phyloP scores from a whole-genome alignment of 202 grass and related monocot species.

The Digitaria exilis region DNA sequence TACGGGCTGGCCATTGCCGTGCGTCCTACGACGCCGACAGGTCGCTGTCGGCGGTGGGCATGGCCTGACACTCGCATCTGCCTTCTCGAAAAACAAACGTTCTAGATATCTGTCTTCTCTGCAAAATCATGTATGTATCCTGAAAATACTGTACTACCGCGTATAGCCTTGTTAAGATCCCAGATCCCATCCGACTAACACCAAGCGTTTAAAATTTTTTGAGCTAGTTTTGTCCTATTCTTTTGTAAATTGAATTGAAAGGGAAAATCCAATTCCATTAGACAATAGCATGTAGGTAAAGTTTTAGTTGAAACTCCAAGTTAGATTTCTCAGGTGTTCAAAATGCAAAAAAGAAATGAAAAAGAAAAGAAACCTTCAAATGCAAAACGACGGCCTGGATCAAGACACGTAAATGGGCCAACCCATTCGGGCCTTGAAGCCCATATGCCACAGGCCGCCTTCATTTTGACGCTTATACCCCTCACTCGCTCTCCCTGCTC shows the following conservation, averaged over 20 bases:
- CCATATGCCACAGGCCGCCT: neutral
- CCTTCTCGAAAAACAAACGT: too few relatives aligned
- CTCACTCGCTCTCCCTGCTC: neutral
- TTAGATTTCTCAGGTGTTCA: neutral
- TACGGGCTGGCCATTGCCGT: neutral
- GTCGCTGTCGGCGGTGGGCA: neutral
- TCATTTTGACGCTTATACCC: conserved; percentile 10
- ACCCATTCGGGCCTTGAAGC: neutral
- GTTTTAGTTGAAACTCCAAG: neutral
- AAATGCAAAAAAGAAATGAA: neutral
- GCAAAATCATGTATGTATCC: neutral
- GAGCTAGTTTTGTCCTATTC: neutral
- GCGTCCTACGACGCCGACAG: neutral
- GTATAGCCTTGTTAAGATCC: too few relatives aligned
- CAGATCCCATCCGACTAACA: too few relatives aligned
- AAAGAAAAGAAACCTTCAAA: too few relatives aligned
- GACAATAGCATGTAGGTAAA: neutral
- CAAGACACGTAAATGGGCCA: neutral
- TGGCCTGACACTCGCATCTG: neutral
- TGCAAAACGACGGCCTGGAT: too few relatives aligned
- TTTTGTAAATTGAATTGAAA: neutral
- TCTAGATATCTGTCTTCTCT: too few relatives aligned
- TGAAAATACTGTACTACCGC: neutral
- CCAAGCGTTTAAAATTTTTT: neutral
- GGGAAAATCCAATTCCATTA: neutral